These are phyloP conservation scores for Waitea zeae DNA, from an alignment of 1,284 basidiomycete genomes.

Conservation along the genomic window DNA sequence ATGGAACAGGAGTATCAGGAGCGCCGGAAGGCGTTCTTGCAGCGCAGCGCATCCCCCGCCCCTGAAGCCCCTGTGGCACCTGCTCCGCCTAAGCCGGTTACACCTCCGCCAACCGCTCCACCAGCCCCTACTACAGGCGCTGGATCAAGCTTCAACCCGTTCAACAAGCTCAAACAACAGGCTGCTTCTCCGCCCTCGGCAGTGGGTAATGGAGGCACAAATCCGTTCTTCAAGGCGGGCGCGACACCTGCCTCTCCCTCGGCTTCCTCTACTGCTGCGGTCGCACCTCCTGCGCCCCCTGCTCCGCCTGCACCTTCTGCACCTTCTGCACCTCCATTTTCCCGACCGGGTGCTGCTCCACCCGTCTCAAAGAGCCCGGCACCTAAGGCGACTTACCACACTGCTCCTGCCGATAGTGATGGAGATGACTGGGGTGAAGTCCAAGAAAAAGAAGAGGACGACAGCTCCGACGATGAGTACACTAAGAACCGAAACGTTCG, in stretches of 20 bases:
- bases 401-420: slow-evolving; percentile 33
- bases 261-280: no score
- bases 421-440: slow-evolving; percentile 80
- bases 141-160: slow-evolving; percentile 43
- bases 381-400: slow-evolving; percentile 43
- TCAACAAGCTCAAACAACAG: slow-evolving; percentile 44
- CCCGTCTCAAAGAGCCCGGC: slow-evolving; percentile 14
- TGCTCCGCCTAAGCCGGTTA: slow-evolving; percentile 14
- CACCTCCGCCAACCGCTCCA: slow-evolving; percentile 15
- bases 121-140: slow-evolving; percentile 18
- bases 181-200: slow-evolving; percentile 18
- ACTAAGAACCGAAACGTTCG: slow-evolving; percentile 44
- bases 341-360: slow-evolving; percentile 7
- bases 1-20: slow-evolving; percentile 44
- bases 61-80: slow-evolving; percentile 8
- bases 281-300: slow-evolving; percentile 12
- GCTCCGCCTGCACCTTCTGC: slow-evolving; percentile 20
- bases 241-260: slow-evolving; percentile 6
- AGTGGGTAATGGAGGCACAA: slow-evolving; percentile 21
- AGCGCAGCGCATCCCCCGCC: slow-evolving; percentile 17
- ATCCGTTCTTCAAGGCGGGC: slow-evolving; percentile 42
- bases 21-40: slow-evolving; percentile 27
- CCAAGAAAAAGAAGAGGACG: slow-evolving; percentile 47
- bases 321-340: slow-evolving; percentile 8
- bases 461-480: slow-evolving; percentile 70